phyloP scores from a whole-genome alignment of 495 filamentous ascomycete species.

The Penicillium cataractarum region DNA sequence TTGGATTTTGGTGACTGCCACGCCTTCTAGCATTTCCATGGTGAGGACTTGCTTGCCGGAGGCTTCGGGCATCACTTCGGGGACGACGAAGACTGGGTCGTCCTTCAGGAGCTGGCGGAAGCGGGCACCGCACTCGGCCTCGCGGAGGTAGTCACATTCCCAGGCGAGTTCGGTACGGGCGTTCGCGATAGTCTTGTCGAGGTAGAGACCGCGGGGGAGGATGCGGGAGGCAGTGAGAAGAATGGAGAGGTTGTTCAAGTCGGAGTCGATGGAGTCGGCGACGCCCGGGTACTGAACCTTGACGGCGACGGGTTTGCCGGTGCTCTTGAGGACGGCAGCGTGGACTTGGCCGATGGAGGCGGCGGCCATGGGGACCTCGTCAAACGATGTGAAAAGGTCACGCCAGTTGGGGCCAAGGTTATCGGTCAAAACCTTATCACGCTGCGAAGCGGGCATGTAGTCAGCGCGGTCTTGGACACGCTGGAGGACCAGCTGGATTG shows the following conservation, averaged over 20 bases:
- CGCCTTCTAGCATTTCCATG: conserved; percentile 86
- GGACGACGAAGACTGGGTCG: conserved; percentile 79
- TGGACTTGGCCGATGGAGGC: conserved; percentile 99
- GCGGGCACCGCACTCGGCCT: conserved; percentile 74
- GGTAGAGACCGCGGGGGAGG: conserved; percentile 87
- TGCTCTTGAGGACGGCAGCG: conserved; percentile 76
- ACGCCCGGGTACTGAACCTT: conserved; percentile 99
- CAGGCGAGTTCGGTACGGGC: conserved; percentile 90
- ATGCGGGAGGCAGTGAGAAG: conserved; percentile 87
- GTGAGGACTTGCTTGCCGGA: conserved; percentile 87
- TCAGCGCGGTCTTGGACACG: conserved; percentile 96
- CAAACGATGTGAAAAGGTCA: conserved; percentile 78
- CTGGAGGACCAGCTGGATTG: conserved; percentile 84
- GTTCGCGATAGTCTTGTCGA: conserved; percentile 97
- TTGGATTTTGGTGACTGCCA: conserved; percentile 82
- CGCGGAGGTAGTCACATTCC: conserved; percentile 95
- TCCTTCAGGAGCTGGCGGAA: conserved; percentile 74
- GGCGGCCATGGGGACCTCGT: conserved; percentile 90
- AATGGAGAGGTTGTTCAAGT: conserved; percentile 88
- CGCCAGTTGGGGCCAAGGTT: conserved; percentile 89
- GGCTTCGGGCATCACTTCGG: conserved; percentile 74
- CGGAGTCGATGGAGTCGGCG: conserved; percentile 90
- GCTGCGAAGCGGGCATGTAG: conserved; percentile 95
- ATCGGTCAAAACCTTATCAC: conserved; percentile 74
- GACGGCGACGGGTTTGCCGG: conserved; percentile 77